Percentiles rank a stretch among this genome's conserved stretches.
These are phyloP conservation scores for Pseudocercospora macadamiae DNA, from an alignment of 2,329 filamentous ascomycete genomes.

Conservation along the genomic window DNA sequence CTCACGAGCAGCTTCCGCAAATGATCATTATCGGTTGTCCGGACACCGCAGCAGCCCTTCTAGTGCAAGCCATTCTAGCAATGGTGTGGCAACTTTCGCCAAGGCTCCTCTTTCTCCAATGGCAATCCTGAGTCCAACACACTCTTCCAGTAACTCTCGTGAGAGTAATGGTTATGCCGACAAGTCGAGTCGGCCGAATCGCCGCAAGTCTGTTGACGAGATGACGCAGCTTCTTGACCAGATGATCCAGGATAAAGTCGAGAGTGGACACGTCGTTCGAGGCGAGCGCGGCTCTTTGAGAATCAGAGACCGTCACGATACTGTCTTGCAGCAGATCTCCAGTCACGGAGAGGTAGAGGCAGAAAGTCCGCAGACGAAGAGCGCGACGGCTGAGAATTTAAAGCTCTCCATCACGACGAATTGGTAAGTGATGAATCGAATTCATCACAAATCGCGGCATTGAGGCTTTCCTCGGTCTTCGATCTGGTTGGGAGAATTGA, in stretches of 20 bases:
- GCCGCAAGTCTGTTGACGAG: slow-evolving; percentile 74
- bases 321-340: slow-evolving; percentile 17
- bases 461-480: slow-evolving; percentile 4
- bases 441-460: background rate
- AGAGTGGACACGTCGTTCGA: slow-evolving; percentile 72
- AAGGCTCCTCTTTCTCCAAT: slow-evolving; percentile 37
- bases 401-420: slow-evolving; percentile 3
- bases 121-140: slow-evolving; percentile 30
- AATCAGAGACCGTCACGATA: slow-evolving; percentile 37
- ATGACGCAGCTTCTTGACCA: slow-evolving; percentile 93
- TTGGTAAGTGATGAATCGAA: background rate
- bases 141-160: slow-evolving; percentile 24
- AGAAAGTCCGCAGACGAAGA: background rate
- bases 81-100: slow-evolving; percentile 32
- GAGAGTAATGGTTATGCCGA: slow-evolving; percentile 15
- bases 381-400: slow-evolving; percentile 2
- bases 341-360: slow-evolving; percentile 2
- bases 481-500: slow-evolving; percentile 10
- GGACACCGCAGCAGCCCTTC: slow-evolving; percentile 34
- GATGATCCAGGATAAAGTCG: slow-evolving; percentile 90
- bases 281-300: slow-evolving; percentile 67
- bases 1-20: slow-evolving; percentile 12
- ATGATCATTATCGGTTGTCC: slow-evolving; percentile 4
- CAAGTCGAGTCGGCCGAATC: slow-evolving; percentile 17
- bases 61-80: slow-evolving; percentile 30